Percentiles rank a stretch among this genome's conserved stretches.
Evolutionary conservation across 2,329 filamentous ascomycete genomes (phyloP).

Genomic region (Aspergillus caelatus): DNA sequence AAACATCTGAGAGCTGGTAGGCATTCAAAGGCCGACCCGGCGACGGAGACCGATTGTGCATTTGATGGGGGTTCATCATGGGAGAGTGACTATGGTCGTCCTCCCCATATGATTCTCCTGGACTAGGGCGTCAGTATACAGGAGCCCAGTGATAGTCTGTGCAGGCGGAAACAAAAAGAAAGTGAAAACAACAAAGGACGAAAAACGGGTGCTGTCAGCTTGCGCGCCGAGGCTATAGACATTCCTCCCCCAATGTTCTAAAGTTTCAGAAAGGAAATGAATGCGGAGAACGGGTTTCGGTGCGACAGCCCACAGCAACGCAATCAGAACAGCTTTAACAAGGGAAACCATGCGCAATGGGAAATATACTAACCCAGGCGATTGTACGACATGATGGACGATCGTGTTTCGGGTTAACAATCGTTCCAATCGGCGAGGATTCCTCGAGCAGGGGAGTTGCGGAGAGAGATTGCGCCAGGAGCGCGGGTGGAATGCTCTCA

Average conservation of each 20-base stretch:
- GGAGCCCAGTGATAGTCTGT: neutral
- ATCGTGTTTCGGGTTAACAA: constrained; percentile 24
- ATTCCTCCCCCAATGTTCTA: neutral
- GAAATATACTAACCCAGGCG: constrained; percentile 64
- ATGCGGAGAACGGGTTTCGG: constrained; percentile 22
- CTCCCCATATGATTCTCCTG: constrained; percentile 46
- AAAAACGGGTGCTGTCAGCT: neutral
- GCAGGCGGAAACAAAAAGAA: neutral
- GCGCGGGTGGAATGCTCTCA: constrained; percentile 24
- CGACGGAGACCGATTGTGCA: constrained; percentile 67
- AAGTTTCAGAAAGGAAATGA: constrained; percentile 24
- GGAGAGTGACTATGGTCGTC: constrained; percentile 43
- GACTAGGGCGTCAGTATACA: constrained; percentile 27
- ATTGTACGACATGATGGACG: constrained; percentile 64
- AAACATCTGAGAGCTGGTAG: constrained; percentile 81
- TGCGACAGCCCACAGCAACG: constrained; percentile 16
- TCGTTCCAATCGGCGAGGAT: constrained; percentile 25
- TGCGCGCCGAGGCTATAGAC: neutral
- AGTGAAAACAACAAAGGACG: neutral
- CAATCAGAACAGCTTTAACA: constrained; percentile 6
- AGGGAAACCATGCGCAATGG: constrained; percentile 12
- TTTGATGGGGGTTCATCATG: constrained; percentile 58
- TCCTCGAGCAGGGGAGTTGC: constrained; percentile 19
- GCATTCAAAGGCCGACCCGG: constrained; percentile 73
- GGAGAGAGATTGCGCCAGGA: constrained; percentile 35